Evolutionary conservation across 2,329 filamentous ascomycete species (phyloP).

Genomic region (Ceratocystis papillata): DNA sequence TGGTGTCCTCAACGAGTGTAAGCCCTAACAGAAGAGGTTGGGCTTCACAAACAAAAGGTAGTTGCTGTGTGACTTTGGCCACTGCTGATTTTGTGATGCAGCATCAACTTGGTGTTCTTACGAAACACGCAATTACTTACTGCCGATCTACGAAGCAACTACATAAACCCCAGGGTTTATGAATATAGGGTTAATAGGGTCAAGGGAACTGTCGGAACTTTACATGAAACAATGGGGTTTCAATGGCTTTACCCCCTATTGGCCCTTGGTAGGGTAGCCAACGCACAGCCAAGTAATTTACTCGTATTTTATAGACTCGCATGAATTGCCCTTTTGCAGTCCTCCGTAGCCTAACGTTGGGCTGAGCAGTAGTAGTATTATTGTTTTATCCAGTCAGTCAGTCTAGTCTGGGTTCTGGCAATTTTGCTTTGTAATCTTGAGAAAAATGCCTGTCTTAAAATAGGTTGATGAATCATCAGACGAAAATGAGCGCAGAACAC

Average conservation of each 20-base stretch:
- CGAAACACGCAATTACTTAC: too few relatives aligned
- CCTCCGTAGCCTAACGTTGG: neutral
- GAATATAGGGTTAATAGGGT: neutral
- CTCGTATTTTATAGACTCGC: neutral
- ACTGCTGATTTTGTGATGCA: too few relatives aligned
- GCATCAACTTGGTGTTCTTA: too few relatives aligned
- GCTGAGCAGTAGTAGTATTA: neutral
- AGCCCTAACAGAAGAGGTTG: neutral
- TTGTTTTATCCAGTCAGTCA: too few relatives aligned
- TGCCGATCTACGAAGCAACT: too few relatives aligned
- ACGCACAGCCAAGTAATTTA: neutral
- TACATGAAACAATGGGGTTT: neutral
- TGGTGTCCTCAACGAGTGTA: neutral
- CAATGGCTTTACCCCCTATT: neutral
- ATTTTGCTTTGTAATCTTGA: neutral
- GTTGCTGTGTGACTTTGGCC: neutral
- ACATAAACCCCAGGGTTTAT: too few relatives aligned
- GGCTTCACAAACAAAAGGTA: neutral
- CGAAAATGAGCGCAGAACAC: too few relatives aligned
- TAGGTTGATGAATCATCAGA: neutral
- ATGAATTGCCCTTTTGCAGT: neutral
- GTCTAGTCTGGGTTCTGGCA: too few relatives aligned
- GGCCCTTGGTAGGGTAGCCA: neutral
- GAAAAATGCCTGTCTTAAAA: neutral
- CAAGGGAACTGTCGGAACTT: neutral